Percentiles rank a stretch among this genome's conserved stretches.
These are phyloP conservation scores for Pichia occidentalis DNA, from an alignment of 805 yeast species.

Conservation along the genomic window DNA sequence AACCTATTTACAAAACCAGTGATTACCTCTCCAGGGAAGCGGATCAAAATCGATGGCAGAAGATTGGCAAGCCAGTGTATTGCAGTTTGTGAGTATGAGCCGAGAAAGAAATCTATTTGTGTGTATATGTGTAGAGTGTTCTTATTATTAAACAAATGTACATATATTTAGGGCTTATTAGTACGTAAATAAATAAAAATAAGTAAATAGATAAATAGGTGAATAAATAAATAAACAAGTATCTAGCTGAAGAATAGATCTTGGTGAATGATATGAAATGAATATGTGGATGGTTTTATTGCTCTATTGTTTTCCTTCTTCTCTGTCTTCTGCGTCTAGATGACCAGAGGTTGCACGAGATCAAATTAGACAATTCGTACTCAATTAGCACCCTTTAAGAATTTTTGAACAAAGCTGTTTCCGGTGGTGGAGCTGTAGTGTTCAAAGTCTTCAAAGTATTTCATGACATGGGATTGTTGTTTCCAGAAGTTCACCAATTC, in stretches of 20 bases:
- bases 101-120: no score
- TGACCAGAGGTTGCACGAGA: no score
- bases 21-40: no score
- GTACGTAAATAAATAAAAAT: constrained; percentile 3
- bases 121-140: no score
- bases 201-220: constrained; percentile 2
- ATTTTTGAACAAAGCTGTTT: constrained; percentile 63
- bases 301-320: no score
- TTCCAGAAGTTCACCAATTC: constrained; percentile 87
- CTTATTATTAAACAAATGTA: not conserved
- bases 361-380: no score
- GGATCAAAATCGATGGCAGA: no score
- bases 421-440: constrained; percentile 48
- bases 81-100: no score
- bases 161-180: constrained; percentile 6
- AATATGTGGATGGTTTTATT: no score
- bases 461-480: constrained; percentile 77
- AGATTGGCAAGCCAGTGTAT: no score
- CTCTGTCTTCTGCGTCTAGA: no score
- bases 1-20: not conserved
- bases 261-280: no score
- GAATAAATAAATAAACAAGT: constrained; percentile 21
- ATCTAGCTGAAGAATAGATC: not conserved
- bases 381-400: constrained; percentile 52
- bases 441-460: constrained; percentile 67